A percentile compares a stretch with the other conserved stretches of the same genome.
phyloP scores from a whole-genome alignment of 2,329 filamentous ascomycete species.

The Geoglossum cookeanum region DNA sequence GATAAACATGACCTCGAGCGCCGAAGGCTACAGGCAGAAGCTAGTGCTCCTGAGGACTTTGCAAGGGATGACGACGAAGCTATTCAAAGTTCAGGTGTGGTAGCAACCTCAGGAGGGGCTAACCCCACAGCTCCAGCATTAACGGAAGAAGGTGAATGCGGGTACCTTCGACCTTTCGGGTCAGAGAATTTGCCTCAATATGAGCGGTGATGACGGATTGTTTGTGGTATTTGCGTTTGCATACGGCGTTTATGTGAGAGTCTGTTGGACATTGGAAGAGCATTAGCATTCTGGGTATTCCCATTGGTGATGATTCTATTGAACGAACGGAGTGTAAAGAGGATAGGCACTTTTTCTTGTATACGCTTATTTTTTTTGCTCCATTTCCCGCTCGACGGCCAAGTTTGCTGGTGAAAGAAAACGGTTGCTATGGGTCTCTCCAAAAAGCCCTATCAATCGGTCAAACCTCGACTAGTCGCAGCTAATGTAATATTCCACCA shows the following conservation, averaged over 20 bases:
- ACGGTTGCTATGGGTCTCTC: too few species aligned
- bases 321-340: neutral
- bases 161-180: neutral
- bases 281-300: neutral
- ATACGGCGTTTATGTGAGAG: neutral
- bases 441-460: too few species aligned
- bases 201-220: neutral
- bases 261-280: neutral
- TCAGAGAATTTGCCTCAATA: neutral
- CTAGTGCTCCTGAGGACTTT: slow-evolving; percentile 35
- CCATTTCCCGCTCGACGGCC: neutral
- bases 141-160: slow-evolving; percentile 31
- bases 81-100: neutral
- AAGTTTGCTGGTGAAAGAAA: neutral
- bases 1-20: slow-evolving; percentile 68
- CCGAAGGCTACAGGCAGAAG: slow-evolving; percentile 40
- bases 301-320: neutral
- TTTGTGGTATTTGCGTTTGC: neutral
- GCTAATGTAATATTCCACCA: too few species aligned
- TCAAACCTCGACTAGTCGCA: too few species aligned
- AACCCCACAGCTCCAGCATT: slow-evolving; percentile 24
- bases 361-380: neutral
- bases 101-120: slow-evolving; percentile 13
- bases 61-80: slow-evolving; percentile 8
- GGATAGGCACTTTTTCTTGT: neutral